Percentiles rank a stretch among this genome's conserved stretches.
These are phyloP conservation scores for Phaeomoniella chlamydospora DNA, from an alignment of 2,329 filamentous ascomycete species.

Conservation along the genomic window DNA sequence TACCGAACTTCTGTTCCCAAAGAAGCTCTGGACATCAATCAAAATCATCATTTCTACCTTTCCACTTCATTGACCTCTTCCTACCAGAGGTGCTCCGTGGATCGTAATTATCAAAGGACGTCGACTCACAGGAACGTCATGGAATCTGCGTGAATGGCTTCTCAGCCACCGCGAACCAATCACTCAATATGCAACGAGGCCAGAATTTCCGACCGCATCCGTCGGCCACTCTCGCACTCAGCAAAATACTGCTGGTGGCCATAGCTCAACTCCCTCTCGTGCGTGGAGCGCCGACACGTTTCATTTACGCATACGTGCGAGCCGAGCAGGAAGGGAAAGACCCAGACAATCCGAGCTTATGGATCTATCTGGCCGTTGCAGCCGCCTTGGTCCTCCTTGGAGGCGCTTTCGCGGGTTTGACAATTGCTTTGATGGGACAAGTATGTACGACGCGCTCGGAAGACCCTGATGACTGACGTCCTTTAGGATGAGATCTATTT, in stretches of 20 bases:
- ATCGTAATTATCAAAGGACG: too few relatives aligned
- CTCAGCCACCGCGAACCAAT: too few relatives aligned
- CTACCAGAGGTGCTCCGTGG: too few relatives aligned
- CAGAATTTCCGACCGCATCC: conserved; percentile 19
- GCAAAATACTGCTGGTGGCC: conserved; percentile 23
- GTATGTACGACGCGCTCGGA: too few relatives aligned
- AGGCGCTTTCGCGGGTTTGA: conserved; percentile 88
- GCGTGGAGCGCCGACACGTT: conserved; percentile 19
- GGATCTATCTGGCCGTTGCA: conserved; percentile 69
- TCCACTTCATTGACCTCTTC: too few relatives aligned
- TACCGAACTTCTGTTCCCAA: too few relatives aligned
- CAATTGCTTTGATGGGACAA: conserved; percentile 51
- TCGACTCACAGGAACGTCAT: too few relatives aligned
- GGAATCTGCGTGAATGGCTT: too few relatives aligned
- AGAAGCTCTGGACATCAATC: too few relatives aligned
- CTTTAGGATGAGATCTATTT: conserved; percentile 84
- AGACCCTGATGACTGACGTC: neutral
- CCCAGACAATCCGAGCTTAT: conserved; percentile 50
- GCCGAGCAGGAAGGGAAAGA: conserved; percentile 31
- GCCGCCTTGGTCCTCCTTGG: conserved; percentile 71
- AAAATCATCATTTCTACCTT: too few relatives aligned
- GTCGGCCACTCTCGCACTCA: conserved; percentile 23
- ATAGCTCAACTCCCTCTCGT: conserved; percentile 22
- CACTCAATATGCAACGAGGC: too few relatives aligned
- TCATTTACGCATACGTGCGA: conserved; percentile 5